phyloP scores from a whole-genome alignment of 345 rosid genomes.

The Aurinia saxatilis region DNA sequence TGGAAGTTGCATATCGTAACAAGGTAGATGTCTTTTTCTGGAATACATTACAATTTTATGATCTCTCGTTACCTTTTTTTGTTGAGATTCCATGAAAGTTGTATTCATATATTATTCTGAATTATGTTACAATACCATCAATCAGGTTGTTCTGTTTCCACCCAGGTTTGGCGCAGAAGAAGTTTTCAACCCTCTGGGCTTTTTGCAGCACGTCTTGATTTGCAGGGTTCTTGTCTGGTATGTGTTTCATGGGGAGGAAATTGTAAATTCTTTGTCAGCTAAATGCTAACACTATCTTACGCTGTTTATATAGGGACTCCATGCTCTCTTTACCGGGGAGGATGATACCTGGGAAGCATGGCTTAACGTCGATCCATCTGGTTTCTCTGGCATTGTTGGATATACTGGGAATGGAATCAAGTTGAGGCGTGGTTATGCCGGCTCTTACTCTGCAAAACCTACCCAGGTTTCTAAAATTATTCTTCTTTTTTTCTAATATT shows the following conservation, averaged over 20 bases:
- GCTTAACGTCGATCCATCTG: slow-evolving; percentile 78
- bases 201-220: slow-evolving; percentile 93
- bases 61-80: neutral
- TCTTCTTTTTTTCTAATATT: neutral
- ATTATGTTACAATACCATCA: neutral
- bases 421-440: slow-evolving; percentile 89
- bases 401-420: slow-evolving; percentile 66
- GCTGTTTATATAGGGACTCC: slow-evolving; percentile 62
- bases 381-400: slow-evolving; percentile 58
- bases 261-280: neutral
- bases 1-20: slow-evolving; percentile 72
- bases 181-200: slow-evolving; percentile 88
- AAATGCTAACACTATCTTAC: neutral
- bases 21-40: slow-evolving; percentile 36
- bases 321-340: slow-evolving; percentile 90
- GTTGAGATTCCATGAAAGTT: neutral
- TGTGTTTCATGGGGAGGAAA: slow-evolving; percentile 21
- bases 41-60: neutral
- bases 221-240: slow-evolving; percentile 83
- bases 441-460: slow-evolving; percentile 62
- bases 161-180: slow-evolving; percentile 94
- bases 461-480: slow-evolving; percentile 49
- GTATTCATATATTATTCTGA: neutral
- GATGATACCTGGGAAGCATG: slow-evolving; percentile 97
- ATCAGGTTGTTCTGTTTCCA: slow-evolving; percentile 11